Percentiles rank a stretch among this genome's conserved stretches.
These are phyloP conservation scores for Lentinula sp. DNA, from an alignment of 768 basidiomycete genomes.

Conservation along the genomic window DNA sequence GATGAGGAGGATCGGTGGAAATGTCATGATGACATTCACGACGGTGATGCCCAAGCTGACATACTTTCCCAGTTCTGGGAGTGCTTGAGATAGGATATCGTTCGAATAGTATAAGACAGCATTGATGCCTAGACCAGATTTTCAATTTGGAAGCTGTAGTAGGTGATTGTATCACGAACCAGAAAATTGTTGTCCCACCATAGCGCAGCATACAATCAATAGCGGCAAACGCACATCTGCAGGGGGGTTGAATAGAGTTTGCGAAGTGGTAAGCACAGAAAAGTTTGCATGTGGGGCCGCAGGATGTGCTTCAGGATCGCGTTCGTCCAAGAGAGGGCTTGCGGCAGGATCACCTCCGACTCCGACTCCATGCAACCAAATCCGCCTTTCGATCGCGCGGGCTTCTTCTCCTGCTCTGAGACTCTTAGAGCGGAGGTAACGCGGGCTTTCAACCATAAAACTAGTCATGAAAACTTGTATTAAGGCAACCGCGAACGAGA, in stretches of 20 bases:
- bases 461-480: slow-evolving; percentile 51
- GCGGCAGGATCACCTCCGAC: slow-evolving; percentile 12
- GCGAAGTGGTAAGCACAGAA: slow-evolving; percentile 39
- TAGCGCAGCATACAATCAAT: slow-evolving; percentile 59
- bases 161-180: slow-evolving; percentile 31
- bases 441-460: slow-evolving; percentile 64
- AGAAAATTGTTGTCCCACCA: slow-evolving; percentile 76
- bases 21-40: slow-evolving; percentile 79
- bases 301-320: slow-evolving; percentile 21
- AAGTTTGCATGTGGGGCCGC: slow-evolving; percentile 8
- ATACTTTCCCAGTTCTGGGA: slow-evolving; percentile 76
- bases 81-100: slow-evolving; percentile 72
- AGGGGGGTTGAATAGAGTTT: slow-evolving; percentile 36
- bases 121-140: slow-evolving; percentile 54
- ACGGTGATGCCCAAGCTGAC: slow-evolving; percentile 81
- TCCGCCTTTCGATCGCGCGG: slow-evolving; percentile 29
- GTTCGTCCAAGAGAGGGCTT: slow-evolving; percentile 16
- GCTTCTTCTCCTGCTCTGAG: slow-evolving; percentile 41
- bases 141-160: background rate
- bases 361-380: slow-evolving; percentile 41
- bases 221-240: slow-evolving; percentile 58
- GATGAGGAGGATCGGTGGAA: slow-evolving; percentile 82
- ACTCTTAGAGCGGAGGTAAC: slow-evolving; percentile 48
- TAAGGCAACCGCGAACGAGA: slow-evolving; percentile 52
- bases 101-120: slow-evolving; percentile 92